Conservation (phyloP, 2,329 filamentous ascomycete genomes). For the Aspergillus ustus region DNA sequence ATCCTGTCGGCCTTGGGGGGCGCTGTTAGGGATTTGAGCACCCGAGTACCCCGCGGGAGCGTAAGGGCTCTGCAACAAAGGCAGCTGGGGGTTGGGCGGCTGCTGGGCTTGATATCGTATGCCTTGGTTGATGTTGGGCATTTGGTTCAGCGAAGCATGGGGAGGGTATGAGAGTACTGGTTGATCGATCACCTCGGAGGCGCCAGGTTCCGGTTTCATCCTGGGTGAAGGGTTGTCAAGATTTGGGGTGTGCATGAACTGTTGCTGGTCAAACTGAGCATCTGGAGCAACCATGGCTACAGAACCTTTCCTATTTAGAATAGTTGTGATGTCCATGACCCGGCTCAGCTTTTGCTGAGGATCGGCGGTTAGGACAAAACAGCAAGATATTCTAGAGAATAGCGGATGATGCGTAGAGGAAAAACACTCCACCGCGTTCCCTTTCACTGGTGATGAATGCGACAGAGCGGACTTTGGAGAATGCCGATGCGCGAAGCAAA, state of each 20-base stretch:
- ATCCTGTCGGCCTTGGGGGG: conserved; percentile 50
- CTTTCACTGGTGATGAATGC: neutral
- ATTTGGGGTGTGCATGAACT: conserved; percentile 46
- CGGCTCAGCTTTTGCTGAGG: conserved; percentile 39
- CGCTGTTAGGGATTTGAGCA: conserved; percentile 52
- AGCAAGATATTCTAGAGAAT: conserved; percentile 24
- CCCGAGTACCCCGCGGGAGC: conserved; percentile 54
- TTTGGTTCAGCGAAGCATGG: conserved; percentile 57
- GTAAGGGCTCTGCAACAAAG: conserved; percentile 61
- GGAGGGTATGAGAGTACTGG: conserved; percentile 63
- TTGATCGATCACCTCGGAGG: conserved; percentile 60
- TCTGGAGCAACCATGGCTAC: conserved; percentile 49
- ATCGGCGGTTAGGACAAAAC: conserved; percentile 37
- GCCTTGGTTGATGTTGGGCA: conserved; percentile 56
- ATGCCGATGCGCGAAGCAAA: neutral
- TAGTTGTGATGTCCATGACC: conserved; percentile 59
- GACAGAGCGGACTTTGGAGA: neutral
- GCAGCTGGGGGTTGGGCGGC: conserved; percentile 56
- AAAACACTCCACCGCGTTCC: conserved; percentile 23
- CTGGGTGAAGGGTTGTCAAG: conserved; percentile 54
- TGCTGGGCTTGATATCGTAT: conserved; percentile 60
- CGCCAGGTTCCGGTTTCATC: conserved; percentile 63
- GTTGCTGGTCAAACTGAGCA: conserved; percentile 51
- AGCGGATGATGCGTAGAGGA: conserved; percentile 19
- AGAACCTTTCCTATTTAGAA: conserved; percentile 56